Evolutionary conservation across 78 protist genomes (phyloP).

Genomic region (Emiliania huxleyi): DNA sequence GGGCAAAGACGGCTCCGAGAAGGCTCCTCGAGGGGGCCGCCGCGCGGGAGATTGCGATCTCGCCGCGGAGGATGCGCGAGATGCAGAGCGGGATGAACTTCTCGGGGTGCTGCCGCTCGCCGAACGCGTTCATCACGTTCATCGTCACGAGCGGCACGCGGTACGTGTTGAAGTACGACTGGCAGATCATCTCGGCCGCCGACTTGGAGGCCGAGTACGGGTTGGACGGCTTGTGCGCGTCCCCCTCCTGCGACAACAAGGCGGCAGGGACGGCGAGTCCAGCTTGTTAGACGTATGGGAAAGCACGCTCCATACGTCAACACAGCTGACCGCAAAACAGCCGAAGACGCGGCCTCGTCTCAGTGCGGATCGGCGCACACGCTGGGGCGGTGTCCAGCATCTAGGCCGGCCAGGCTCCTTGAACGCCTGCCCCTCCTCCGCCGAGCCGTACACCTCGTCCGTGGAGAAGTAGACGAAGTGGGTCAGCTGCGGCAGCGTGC

Average conservation of each 20-base stretch:
- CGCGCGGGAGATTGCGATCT: no score
- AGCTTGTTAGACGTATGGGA: no score
- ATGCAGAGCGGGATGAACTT: conserved; percentile 23
- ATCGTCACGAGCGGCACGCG: background rate
- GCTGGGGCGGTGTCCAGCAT: no score
- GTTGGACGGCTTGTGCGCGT: background rate
- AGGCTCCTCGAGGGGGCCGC: no score
- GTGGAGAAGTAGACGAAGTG: background rate
- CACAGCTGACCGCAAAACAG: no score
- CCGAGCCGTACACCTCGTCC: conserved; percentile 3
- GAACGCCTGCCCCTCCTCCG: background rate
- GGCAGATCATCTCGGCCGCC: conserved; percentile 29
- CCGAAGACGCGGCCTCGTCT: no score
- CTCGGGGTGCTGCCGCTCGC: conserved; percentile 18
- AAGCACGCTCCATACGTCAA: no score
- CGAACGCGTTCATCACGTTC: conserved; percentile 20
- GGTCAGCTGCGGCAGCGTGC: background rate
- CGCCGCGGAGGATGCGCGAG: background rate
- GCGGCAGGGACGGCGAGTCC: no score
- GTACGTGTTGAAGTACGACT: conserved; percentile 3
- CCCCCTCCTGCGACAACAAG: no score
- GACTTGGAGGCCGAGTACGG: conserved; percentile 11
- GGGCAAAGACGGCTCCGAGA: no score
- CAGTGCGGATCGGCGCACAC: no score
- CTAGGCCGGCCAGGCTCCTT: no score